Evolutionary conservation across 2,329 filamentous ascomycete genomes (phyloP).

Genomic region (Rutstroemia sp.): DNA sequence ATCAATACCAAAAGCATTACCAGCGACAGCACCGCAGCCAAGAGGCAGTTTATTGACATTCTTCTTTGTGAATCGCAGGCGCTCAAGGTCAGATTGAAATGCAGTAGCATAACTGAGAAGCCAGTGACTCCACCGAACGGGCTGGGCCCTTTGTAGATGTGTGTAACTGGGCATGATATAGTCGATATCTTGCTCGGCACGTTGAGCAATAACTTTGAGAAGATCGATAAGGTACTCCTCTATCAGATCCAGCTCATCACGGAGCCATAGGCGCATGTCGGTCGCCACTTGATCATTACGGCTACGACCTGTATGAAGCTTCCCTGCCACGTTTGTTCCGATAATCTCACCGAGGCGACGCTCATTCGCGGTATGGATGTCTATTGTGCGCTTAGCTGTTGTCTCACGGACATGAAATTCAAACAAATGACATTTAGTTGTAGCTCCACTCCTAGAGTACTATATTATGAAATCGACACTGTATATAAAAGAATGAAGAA

Average conservation of each 20-base stretch:
- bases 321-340: conserved; percentile 76
- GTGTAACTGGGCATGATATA: conserved; percentile 80
- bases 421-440: too few species aligned
- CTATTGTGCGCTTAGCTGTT: background rate
- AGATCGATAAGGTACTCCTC: conserved; percentile 63
- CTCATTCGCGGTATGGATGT: conserved; percentile 66
- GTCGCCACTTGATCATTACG: conserved; percentile 87
- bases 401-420: too few species aligned
- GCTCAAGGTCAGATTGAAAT: conserved; percentile 68
- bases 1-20: conserved; percentile 77
- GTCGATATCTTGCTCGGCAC: conserved; percentile 69
- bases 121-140: conserved; percentile 77
- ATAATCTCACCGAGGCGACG: conserved; percentile 75
- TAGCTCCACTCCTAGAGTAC: too few species aligned
- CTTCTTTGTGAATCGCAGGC: conserved; percentile 63
- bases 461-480: too few species aligned
- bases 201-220: conserved; percentile 57
- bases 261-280: conserved; percentile 85
- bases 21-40: conserved; percentile 54
- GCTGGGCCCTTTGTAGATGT: conserved; percentile 74
- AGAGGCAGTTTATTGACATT: conserved; percentile 58
- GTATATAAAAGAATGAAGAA: too few species aligned
- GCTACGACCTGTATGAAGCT: conserved; percentile 81
- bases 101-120: conserved; percentile 66
- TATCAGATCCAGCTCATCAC: conserved; percentile 64